phyloP scores from a whole-genome alignment of 345 rosid species.

The Linum lewisii region DNA sequence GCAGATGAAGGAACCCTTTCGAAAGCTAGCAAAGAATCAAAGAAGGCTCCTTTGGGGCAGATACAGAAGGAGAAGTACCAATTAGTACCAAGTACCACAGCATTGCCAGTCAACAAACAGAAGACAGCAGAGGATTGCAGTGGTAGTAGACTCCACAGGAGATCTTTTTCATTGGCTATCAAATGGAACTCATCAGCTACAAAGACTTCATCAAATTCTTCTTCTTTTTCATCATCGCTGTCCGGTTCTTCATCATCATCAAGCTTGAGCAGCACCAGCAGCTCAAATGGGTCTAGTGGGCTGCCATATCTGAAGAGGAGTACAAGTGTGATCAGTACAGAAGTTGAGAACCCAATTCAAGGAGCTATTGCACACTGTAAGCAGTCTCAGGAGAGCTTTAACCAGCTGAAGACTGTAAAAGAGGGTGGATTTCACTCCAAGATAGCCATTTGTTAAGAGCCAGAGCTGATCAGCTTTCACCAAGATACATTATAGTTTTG shows the following conservation, averaged over 20 bases:
- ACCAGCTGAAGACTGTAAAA: background rate
- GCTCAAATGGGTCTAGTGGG: conserved; percentile 4
- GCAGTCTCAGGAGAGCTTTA: conserved; percentile 17
- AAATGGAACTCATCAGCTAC: conserved; percentile 16
- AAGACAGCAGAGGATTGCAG: conserved; percentile 15
- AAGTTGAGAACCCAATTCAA: conserved; percentile 68
- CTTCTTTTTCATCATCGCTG: conserved; percentile 7
- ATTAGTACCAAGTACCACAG: background rate
- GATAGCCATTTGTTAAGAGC: background rate
- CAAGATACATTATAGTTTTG: background rate
- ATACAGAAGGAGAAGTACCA: conserved; percentile 22
- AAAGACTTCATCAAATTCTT: background rate
- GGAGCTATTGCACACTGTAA: conserved; percentile 95
- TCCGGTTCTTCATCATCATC: conserved; percentile 11
- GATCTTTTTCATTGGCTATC: conserved; percentile 25
- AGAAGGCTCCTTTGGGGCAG: conserved; percentile 40
- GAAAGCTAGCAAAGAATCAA: conserved; percentile 21
- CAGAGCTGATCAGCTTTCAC: no score
- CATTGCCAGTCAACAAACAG: conserved; percentile 2
- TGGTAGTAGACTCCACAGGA: conserved; percentile 26
- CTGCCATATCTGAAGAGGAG: conserved; percentile 23
- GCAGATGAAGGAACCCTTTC: conserved; percentile 29
- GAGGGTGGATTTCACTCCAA: background rate
- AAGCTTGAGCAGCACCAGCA: background rate
- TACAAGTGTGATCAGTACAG: conserved; percentile 17